Base-by-base conservation (phyloP, 2,329 filamentous ascomycete species). In the Exophiala mesophila region DNA sequence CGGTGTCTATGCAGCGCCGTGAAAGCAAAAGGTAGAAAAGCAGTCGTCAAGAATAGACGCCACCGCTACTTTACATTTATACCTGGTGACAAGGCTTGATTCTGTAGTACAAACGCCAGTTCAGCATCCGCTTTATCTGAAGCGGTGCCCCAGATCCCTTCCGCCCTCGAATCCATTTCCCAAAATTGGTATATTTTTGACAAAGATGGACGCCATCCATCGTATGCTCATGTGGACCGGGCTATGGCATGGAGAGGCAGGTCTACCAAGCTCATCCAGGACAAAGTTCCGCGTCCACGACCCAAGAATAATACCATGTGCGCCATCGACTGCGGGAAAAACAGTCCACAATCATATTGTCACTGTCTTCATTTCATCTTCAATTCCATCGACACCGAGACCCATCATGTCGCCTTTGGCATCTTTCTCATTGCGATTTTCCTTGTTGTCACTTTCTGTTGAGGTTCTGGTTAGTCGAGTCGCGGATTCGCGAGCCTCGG, bases 351-450 rank as follows among this genome's bases (percentile, higher is more conserved):
- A 41, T 54, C 64, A 70, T 42, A 70, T 69, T 26, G 64, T 60
- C 52, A 71, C 65, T 47, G 64, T 70, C 56, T 69, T 71, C 68
- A 71, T 71, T 53, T 69, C 67, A 36, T 64, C 52, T 41, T 56
- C 54, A 35, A 56, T 49, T 5, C 66, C 42, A 67, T 59, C 45
- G 60, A 65, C 53, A 61, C 66, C 24, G 56, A 60, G 36, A 63
- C 66, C 53, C 62, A 55, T 44, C 49, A 58, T 21, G 50, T 54
- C 36, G 59, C 53, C 10, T 60, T 51, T 38, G 45, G 55, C 30
- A 54, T 55, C 57, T 55, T 38, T 61, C 55, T 37, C 44, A 53
- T 41, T 59, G 5, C 50, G 55, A 33, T 62, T 59, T 40, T 64
- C 61, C 44, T 64, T 61, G 44, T 34, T 44, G 30, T 56, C 48